Conservation (phyloP, 768 basidiomycete genomes). For the Psilocybe cubensis region DNA sequence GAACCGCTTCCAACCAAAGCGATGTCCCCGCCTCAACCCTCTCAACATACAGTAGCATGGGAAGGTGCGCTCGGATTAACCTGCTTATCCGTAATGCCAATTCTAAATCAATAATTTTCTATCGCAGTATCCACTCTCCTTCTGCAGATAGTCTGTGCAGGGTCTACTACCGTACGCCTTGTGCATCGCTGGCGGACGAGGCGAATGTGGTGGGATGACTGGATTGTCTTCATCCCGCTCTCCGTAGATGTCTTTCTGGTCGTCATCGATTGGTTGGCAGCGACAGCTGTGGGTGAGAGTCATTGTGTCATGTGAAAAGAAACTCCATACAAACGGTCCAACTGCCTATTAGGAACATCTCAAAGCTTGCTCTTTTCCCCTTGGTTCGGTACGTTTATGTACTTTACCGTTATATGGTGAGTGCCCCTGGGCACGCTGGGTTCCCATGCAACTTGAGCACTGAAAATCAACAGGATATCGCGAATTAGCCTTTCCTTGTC, state of each 20-base stretch:
- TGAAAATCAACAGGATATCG: conserved; percentile 8
- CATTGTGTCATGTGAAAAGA: background rate
- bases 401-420: conserved; percentile 16
- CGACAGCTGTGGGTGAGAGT: background rate
- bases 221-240: conserved; percentile 18
- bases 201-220: conserved; percentile 28
- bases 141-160: conserved; percentile 2
- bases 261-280: conserved; percentile 16
- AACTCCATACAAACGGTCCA: background rate
- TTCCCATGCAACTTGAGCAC: background rate
- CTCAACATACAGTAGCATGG: conserved; percentile 1
- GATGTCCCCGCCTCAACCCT: background rate
- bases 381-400: conserved; percentile 12
- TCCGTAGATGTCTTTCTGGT: conserved; percentile 16
- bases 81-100: background rate
- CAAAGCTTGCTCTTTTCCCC: conserved; percentile 7
- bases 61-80: background rate
- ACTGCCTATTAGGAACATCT: background rate
- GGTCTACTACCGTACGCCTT: conserved; percentile 20
- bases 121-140: background rate
- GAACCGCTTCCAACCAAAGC: background rate
- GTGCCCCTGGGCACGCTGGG: background rate
- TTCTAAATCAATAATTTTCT: background rate
- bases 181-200: conserved; percentile 14
- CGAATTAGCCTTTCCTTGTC: conserved; percentile 18